Percentiles rank a stretch among this genome's conserved stretches.
Evolutionary conservation across 768 basidiomycete species (phyloP).

Genomic region (Porphyrellus cyaneotinctus): DNA sequence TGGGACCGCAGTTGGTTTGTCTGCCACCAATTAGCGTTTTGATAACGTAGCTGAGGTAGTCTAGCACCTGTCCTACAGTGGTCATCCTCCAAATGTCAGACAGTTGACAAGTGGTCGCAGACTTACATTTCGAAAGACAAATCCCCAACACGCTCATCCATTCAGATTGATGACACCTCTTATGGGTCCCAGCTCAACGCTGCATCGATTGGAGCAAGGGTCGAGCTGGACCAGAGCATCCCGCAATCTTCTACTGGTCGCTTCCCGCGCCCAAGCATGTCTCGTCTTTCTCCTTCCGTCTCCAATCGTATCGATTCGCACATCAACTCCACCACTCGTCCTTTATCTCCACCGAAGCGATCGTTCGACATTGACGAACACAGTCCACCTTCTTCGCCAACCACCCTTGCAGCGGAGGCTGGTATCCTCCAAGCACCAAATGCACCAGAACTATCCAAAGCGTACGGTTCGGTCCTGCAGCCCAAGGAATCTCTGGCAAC

Average conservation of each 20-base stretch:
- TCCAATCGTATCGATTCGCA: constrained; percentile 53
- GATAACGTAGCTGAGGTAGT: constrained; percentile 14
- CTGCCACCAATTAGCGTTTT: constrained; percentile 3
- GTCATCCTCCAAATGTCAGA: constrained; percentile 39
- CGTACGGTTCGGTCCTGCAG: constrained; percentile 81
- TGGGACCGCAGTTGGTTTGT: constrained; percentile 73
- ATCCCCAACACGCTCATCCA: constrained; percentile 39
- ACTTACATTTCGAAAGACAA: constrained; percentile 63
- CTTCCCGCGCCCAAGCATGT: constrained; percentile 48
- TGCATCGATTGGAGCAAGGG: constrained; percentile 5
- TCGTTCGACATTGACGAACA: constrained; percentile 17
- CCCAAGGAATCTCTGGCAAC: constrained; percentile 68
- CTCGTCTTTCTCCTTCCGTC: constrained; percentile 32
- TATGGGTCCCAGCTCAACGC: constrained; percentile 10
- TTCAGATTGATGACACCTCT: constrained; percentile 18
- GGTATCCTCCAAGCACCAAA: constrained; percentile 60
- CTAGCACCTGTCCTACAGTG: constrained; percentile 69
- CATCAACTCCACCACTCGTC: constrained; percentile 51
- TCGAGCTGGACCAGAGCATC: constrained; percentile 2
- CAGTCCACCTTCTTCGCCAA: constrained; percentile 29
- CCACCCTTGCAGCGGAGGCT: constrained; percentile 49
- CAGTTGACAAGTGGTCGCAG: constrained; percentile 72
- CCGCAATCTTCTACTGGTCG: constrained; percentile 30
- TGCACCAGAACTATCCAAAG: constrained; percentile 68
- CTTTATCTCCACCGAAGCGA: constrained; percentile 57